Conservation (phyloP, 139 green algal genomes). For the Chara braunii region DNA sequence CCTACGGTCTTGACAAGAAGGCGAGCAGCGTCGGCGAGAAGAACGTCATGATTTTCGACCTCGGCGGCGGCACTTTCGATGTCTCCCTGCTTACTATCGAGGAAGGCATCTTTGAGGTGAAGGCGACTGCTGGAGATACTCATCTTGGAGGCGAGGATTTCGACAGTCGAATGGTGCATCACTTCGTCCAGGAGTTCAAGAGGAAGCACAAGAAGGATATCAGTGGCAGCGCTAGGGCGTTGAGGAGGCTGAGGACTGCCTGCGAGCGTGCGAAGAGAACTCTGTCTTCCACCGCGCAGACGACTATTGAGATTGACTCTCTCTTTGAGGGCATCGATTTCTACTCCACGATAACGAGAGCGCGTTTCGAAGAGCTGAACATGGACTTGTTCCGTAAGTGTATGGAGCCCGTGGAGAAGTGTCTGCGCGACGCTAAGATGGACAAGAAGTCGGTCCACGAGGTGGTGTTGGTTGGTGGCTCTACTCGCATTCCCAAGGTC, state of each 20-base stretch:
- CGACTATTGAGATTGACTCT: slow-evolving; percentile 90
- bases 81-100: slow-evolving; percentile 98
- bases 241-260: slow-evolving; percentile 74
- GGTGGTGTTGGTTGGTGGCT: slow-evolving; percentile 88
- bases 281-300: slow-evolving; percentile 74
- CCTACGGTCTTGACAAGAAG: slow-evolving; percentile 79
- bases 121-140: slow-evolving; percentile 90
- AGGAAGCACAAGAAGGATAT: slow-evolving; percentile 98
- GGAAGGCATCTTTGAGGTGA: slow-evolving; percentile 98
- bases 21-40: slow-evolving; percentile 37
- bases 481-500: slow-evolving; percentile 96
- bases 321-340: slow-evolving; percentile 97
- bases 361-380: slow-evolving; percentile 95
- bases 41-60: slow-evolving; percentile 82
- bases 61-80: slow-evolving; percentile 95
- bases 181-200: slow-evolving; percentile 97
- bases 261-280: slow-evolving; percentile 91
- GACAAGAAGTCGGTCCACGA: slow-evolving; percentile 82
- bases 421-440: slow-evolving; percentile 79
- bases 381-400: slow-evolving; percentile 98
- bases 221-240: slow-evolving; percentile 65
- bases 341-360: slow-evolving; percentile 88
- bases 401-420: slow-evolving; percentile 98
- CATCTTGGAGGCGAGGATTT: slow-evolving; percentile 96
- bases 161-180: slow-evolving; percentile 82